Conservation (phyloP, 306 rosid species). For the Astragalus membranaceus region DNA sequence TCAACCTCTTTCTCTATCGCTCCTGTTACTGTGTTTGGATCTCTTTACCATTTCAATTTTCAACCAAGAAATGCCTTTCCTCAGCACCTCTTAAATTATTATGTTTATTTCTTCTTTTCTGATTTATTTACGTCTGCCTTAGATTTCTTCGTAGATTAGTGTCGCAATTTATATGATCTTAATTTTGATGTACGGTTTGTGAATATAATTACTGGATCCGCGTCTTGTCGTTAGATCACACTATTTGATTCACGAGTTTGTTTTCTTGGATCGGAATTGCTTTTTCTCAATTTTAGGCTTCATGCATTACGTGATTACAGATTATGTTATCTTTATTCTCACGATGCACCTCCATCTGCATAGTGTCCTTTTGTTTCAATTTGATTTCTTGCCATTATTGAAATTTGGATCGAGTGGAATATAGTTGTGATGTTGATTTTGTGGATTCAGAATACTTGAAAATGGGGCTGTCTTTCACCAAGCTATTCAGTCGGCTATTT, state of each 20-base stretch:
- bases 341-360: neutral
- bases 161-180: neutral
- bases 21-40: neutral
- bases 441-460: constrained; percentile 35
- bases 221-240: constrained; percentile 8
- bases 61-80: neutral
- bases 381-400: neutral
- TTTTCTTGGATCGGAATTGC: neutral
- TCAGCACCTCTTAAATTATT: neutral
- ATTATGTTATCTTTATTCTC: neutral
- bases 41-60: neutral
- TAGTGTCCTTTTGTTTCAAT: neutral
- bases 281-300: neutral
- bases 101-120: neutral
- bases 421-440: neutral
- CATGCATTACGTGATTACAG: neutral
- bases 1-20: neutral
- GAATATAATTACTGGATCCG: constrained; percentile 21
- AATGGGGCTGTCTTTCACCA: constrained; percentile 95
- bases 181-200: neutral
- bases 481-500: constrained; percentile 84
- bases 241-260: neutral
- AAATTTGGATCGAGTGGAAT: neutral
- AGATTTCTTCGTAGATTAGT: neutral
- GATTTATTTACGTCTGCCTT: neutral